Conservation (phyloP, 305 asterid species). For the Solanum hybrid region DNA sequence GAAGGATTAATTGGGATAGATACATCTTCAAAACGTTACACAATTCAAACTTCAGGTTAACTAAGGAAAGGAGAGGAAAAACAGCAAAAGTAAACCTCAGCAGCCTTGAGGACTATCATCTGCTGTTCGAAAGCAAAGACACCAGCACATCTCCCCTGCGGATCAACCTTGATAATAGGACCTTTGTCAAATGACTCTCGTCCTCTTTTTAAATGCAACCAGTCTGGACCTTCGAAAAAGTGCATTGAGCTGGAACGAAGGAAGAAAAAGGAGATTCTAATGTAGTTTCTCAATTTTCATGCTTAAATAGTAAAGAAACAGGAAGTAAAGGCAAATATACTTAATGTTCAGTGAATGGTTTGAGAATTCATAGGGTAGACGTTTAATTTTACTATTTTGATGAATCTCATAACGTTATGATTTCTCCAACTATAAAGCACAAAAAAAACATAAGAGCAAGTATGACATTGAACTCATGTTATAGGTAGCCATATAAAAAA, state of each 20-base stretch:
- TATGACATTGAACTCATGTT: background rate
- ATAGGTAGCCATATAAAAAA: background rate
- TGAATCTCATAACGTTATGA: background rate
- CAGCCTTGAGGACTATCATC: slow-evolving; percentile 91
- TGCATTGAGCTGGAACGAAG: slow-evolving; percentile 79
- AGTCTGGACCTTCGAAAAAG: slow-evolving; percentile 95
- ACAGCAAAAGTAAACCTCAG: slow-evolving; percentile 51
- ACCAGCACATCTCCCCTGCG: slow-evolving; percentile 88
- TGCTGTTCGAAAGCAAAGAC: slow-evolving; percentile 79
- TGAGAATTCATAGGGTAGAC: background rate
- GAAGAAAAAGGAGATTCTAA: slow-evolving; percentile 13
- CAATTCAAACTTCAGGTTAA: background rate
- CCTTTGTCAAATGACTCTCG: slow-evolving; percentile 77
- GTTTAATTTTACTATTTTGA: background rate
- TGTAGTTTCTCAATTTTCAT: background rate
- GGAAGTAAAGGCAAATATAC: background rate
- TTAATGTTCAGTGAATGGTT: background rate
- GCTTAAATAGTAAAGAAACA: background rate
- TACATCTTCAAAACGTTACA: background rate
- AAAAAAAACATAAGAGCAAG: background rate
- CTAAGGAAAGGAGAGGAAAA: slow-evolving; percentile 7
- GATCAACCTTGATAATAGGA: slow-evolving; percentile 82
- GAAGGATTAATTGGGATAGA: background rate
- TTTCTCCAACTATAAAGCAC: background rate
- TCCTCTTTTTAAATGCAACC: slow-evolving; percentile 86